Evolutionary conservation across 306 rosid genomes (phyloP), one percentile per base, ranked within the genome.

Genomic region (Mimosa bimucronata): DNA sequence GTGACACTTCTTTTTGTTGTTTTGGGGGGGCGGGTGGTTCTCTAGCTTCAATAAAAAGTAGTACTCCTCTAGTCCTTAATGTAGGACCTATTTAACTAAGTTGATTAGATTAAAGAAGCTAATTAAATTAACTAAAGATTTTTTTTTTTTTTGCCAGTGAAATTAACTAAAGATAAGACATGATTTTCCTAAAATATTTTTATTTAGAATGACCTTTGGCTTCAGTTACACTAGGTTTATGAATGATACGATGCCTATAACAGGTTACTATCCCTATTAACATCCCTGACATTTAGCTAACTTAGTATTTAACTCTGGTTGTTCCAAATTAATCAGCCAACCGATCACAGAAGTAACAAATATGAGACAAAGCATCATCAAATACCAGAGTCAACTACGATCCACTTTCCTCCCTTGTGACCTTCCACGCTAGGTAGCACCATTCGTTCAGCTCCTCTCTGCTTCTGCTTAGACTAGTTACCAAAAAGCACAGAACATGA

Each of bases 391-490:
- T 95, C 99, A 66, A 95, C 73, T 77, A 91, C 98, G 28, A 95
- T 88, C 99, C 99, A 95, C 80, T 91, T 95, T 41, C 99, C 99
- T 73, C 88, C 97, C 15, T 74, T 89, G 81, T 91, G 86, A 16
- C 99, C 99, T 86, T 95, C 88, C 76, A 95, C 97, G 50, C 97
- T 89, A 34, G 99, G 99, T 28, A 95, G 90, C 69, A 87, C 57
- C 77, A 90, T 64, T 61, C 91, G 87, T 37, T 74, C 60, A 55
- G 83, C 92, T 50, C 98, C 98, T 82, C 72, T 90, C 86, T 91
- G 99, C 81, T 95, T 95, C 85, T 93, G 96, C 90, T 95, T 93
- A 75, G 94, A 89, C 98, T 92, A 82, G 30, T 80, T 48, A 64
- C 19, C n/a, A 19, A 71, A 7, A 21, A 9, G 30, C 64, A 58